These are phyloP conservation scores for Singerocomus inundabilis DNA, from an alignment of 1,284 basidiomycete genomes.

Conservation along the genomic window DNA sequence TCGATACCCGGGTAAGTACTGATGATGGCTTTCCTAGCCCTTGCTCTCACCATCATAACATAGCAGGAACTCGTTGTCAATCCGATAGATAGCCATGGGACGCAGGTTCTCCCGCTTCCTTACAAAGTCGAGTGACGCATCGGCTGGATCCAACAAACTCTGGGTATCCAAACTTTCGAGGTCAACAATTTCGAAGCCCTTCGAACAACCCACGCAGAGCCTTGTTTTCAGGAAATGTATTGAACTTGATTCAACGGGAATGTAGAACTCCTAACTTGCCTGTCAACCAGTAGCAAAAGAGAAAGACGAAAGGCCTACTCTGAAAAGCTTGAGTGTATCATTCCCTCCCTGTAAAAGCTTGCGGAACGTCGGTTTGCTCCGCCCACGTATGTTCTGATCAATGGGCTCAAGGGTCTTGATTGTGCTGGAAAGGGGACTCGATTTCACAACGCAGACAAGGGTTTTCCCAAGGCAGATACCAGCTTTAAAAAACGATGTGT, in stretches of 20 bases:
- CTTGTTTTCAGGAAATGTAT: slow-evolving; percentile 98
- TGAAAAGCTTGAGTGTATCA: slow-evolving; percentile 92
- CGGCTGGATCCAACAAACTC: slow-evolving; percentile 91
- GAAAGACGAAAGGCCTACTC: slow-evolving; percentile 49
- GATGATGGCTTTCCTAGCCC: background rate
- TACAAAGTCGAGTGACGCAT: slow-evolving; percentile 92
- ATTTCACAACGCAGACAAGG: slow-evolving; percentile 98
- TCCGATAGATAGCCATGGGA: slow-evolving; percentile 96
- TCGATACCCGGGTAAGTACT: slow-evolving; percentile 15
- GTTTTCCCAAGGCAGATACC: slow-evolving; percentile 91
- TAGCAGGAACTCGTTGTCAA: slow-evolving; percentile 94
- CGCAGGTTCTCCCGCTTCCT: slow-evolving; percentile 85
- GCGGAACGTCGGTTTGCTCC: slow-evolving; percentile 91
- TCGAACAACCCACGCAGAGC: slow-evolving; percentile 95
- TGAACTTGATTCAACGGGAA: slow-evolving; percentile 94
- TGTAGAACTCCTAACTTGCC: slow-evolving; percentile 86
- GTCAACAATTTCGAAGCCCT: slow-evolving; percentile 99
- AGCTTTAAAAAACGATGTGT: slow-evolving; percentile 98
- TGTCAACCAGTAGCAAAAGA: slow-evolving; percentile 5
- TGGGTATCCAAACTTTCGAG: slow-evolving; percentile 97
- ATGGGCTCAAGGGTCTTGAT: slow-evolving; percentile 98
- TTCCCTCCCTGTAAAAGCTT: slow-evolving; percentile 93
- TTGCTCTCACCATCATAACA: slow-evolving; percentile 87
- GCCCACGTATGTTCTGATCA: slow-evolving; percentile 81
- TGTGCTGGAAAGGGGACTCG: slow-evolving; percentile 90